Evolutionary conservation across 148 eudicot species (phyloP), one percentile per base, ranked within the genome.

Genomic region (Cornus florida): DNA sequence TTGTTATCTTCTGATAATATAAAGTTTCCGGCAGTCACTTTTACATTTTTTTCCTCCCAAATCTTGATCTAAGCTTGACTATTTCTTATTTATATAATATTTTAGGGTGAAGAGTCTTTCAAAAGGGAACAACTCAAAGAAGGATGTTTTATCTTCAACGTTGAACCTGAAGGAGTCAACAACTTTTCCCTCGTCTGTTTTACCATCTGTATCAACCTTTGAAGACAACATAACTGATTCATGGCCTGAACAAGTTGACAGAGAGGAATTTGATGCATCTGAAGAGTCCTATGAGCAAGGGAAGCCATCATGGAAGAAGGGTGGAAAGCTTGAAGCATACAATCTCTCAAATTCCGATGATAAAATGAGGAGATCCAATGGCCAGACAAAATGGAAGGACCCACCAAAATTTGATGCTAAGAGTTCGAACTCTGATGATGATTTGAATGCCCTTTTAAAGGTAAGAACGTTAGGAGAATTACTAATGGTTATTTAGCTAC

Each of bases 31-130:
- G n/a, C 33, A 48, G 7, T 22, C 32, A 7, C 56, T 9, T 80
- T 1, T 6, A 43, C 48, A 43, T 76, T 48, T 73, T 23, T 33
- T 10, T 56, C 85, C 41, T 67, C 33, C 23, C 12, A 12, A 16
- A 22, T 22, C 56, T 59, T 39, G 20, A 24, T 73, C 23, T 33
- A 19, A n/a, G 28, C 35, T 13, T 24, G 32, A 9, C 19, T 31
- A 67, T 43, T 73, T 50, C 28, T 28, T 77, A 28, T 28, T 59
- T 43, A 43, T 65, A 8, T 35, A 23, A 50, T 1, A 22, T 62
- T 69, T 20, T 56, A 96, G 99, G 91, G 99, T 93, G 82, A 96
- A 96, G 91, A 94, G 99, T 77, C 98, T 96, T 73, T 96, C 99
- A 6, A 96, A 93, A 87, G 97, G 99, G 75, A 88, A 80, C 85